A percentile compares a stretch with the other conserved stretches of the same genome.
phyloP scores from a whole-genome alignment of 2,329 filamentous ascomycete species.

The Penicillium sp. region DNA sequence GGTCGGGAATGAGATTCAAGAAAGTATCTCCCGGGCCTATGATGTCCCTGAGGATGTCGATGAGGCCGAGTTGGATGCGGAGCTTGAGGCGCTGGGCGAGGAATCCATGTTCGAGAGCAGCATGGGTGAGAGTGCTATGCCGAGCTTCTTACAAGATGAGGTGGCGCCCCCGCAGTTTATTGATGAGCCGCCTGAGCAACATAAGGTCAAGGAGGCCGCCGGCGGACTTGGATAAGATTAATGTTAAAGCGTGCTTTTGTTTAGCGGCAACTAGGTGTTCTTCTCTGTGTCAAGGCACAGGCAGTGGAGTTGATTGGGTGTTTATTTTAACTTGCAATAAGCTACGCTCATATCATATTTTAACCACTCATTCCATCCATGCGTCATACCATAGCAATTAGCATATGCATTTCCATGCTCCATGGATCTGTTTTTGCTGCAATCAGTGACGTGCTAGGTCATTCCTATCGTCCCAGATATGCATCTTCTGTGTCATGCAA shows the following conservation, averaged over 20 bases:
- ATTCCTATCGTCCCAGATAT: background rate
- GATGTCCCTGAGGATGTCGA: constrained; percentile 96
- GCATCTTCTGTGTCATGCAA: background rate
- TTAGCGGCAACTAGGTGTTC: constrained; percentile 9
- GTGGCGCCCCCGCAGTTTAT: constrained; percentile 80
- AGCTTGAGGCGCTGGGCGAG: constrained; percentile 89
- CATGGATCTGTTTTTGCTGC: background rate
- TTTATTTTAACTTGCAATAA: constrained; percentile 3
- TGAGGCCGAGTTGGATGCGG: constrained; percentile 92
- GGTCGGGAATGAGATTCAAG: constrained; percentile 96
- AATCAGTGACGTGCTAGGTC: background rate
- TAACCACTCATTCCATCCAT: background rate
- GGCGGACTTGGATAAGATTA: constrained; percentile 38
- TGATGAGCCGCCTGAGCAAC: constrained; percentile 77
- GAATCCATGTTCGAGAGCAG: constrained; percentile 83
- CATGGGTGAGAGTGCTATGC: constrained; percentile 64
- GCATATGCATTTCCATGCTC: background rate
- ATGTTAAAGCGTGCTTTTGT: constrained; percentile 13
- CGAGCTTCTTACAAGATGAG: constrained; percentile 87
- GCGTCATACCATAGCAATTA: background rate
- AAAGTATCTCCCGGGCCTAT: constrained; percentile 85
- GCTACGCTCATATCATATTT: constrained; percentile 1
- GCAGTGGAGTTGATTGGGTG: constrained; percentile 19
- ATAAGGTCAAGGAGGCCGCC: constrained; percentile 79
- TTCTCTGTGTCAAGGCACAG: constrained; percentile 14